Evolutionary conservation across 1,284 basidiomycete species (phyloP).

Genomic region (Schizophyllum commune): DNA sequence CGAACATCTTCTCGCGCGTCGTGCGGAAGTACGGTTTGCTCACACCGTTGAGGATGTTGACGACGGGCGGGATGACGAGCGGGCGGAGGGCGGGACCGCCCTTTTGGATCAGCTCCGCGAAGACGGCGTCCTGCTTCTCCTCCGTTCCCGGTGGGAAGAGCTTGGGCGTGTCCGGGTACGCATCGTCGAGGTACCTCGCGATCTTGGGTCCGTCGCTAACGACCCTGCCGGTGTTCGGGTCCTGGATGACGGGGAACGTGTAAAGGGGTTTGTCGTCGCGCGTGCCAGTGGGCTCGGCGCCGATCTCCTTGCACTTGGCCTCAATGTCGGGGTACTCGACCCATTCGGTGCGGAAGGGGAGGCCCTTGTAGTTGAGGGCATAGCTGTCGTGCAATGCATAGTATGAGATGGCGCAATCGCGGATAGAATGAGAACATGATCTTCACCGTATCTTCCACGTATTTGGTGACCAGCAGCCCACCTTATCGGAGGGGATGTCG

Average conservation of each 20-base stretch:
- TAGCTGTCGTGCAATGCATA: conserved; percentile 19
- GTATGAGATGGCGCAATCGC: no score
- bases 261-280: conserved; percentile 21
- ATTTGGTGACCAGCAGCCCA: conserved; percentile 11
- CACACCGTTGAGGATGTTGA: neutral
- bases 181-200: conserved; percentile 34
- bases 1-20: neutral
- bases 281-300: conserved; percentile 21
- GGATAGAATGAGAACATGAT: neutral
- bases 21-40: neutral
- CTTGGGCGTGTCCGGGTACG: conserved; percentile 30
- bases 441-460: conserved; percentile 12
- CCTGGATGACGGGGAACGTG: conserved; percentile 20
- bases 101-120: neutral
- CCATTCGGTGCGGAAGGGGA: conserved; percentile 33
- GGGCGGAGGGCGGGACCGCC: neutral
- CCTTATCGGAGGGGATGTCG: conserved; percentile 13
- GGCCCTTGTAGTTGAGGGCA: conserved; percentile 32
- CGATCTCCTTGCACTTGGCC: conserved; percentile 21
- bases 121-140: conserved; percentile 18
- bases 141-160: conserved; percentile 27
- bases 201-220: conserved; percentile 30
- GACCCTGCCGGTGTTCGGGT: conserved; percentile 4
- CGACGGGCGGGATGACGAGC: neutral
- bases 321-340: conserved; percentile 34